Evolutionary conservation across 179 eudicot species (phyloP), one percentile per base, ranked within the genome.

Genomic region (Gypsophila paniculata): DNA sequence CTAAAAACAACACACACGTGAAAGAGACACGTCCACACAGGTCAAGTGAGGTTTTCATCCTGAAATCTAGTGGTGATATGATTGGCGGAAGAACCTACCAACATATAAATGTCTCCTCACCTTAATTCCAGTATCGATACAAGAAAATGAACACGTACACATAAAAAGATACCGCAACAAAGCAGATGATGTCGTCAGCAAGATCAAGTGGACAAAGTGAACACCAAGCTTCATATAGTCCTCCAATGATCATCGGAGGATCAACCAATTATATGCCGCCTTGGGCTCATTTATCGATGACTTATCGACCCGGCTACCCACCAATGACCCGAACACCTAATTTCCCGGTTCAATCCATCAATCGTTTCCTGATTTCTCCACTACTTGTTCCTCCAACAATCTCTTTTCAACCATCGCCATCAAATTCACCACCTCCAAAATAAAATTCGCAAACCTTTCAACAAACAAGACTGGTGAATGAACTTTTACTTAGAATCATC

Each of bases 161-260:
- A 1, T 29, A 4, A 29, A 29, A 29, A 29, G 34, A 29, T 29
- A 29, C 4, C 34, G 1, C 34, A 29, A 29, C 4, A 29, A 29
- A 61, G 29, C 65, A 61, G 65, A 61, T 61, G 42, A 29, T 61
- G 18, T 29, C 0, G 29, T 17, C 65, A 61, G 42, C 65, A 61
- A 26, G 65, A 32, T 26, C 62, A 23, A 58, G 23, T 1, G 32
- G 34, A 58, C 62, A 22, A 58, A 0, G 42, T 4, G 65, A 61
- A 29, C 14, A 13, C 4, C 42, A 29, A 61, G 65, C 42, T 29
- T 6, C 65, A 61, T 61, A 29, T 14, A 61, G n/a, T 25, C 65
- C 39, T 26, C 65, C 42, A 29, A 29, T 61, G 21, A 29, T 29
- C 19, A 29, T 61, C 8, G 17, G 6, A 15, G 19, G 19, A 61